phyloP scores from a whole-genome alignment of 2,329 filamentous ascomycete genomes.

The Bipolaris cookei region DNA sequence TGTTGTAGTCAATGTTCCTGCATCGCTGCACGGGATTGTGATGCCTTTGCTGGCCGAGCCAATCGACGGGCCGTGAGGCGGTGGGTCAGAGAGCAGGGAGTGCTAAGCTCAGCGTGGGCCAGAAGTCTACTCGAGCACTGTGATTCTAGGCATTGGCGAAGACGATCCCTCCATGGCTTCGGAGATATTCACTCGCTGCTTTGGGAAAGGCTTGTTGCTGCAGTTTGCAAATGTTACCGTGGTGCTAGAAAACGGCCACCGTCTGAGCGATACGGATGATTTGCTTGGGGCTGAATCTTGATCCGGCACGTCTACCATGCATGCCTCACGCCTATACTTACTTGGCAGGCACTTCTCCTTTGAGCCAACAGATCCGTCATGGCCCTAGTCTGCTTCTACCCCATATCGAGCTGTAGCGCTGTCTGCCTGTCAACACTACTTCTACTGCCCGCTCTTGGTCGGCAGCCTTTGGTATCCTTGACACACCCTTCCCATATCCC shows the following conservation, averaged over 20 bases:
- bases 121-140: slow-evolving; percentile 43
- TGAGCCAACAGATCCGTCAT: slow-evolving; percentile 50
- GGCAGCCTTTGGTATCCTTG: slow-evolving; percentile 32
- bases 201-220: slow-evolving; percentile 54
- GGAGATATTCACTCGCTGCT: slow-evolving; percentile 51
- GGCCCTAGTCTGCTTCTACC: slow-evolving; percentile 38
- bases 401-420: slow-evolving; percentile 46
- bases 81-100: slow-evolving; percentile 44
- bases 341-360: slow-evolving; percentile 49
- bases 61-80: slow-evolving; percentile 33
- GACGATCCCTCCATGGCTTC: slow-evolving; percentile 48
- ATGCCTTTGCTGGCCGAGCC: slow-evolving; percentile 39
- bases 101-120: slow-evolving; percentile 45
- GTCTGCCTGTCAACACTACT: slow-evolving; percentile 41
- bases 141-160: slow-evolving; percentile 47
- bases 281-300: slow-evolving; percentile 55
- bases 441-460: slow-evolving; percentile 39
- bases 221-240: slow-evolving; percentile 57
- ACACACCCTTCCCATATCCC: slow-evolving; percentile 27
- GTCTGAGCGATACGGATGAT: slow-evolving; percentile 55
- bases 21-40: slow-evolving; percentile 49
- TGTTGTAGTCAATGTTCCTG: slow-evolving; percentile 52
- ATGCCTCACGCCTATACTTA: slow-evolving; percentile 44
- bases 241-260: slow-evolving; percentile 52
- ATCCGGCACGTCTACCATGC: slow-evolving; percentile 45